Evolutionary conservation across 345 rosid species (phyloP).

Genomic region (Acer yangbiense): DNA sequence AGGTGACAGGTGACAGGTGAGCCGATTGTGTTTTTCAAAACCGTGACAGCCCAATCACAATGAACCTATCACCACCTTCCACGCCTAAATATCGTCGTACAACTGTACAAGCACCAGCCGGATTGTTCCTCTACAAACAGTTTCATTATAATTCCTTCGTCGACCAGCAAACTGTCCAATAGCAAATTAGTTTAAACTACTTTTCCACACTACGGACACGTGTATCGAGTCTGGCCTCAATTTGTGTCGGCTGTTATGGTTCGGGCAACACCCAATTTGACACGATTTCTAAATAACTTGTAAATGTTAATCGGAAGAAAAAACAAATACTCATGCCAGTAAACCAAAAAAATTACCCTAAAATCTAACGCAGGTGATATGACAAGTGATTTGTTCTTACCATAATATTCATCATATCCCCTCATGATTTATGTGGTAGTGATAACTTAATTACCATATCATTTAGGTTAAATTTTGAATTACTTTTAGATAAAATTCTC

Average conservation of each 20-base stretch:
- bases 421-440: no score
- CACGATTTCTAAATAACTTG: no score
- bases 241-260: neutral
- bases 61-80: neutral
- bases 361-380: no score
- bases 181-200: neutral
- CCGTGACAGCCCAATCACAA: neutral
- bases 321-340: no score
- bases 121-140: neutral
- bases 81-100: neutral
- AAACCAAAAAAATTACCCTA: rapidly evolving
- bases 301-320: no score
- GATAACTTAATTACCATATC: no score
- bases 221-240: neutral
- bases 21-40: neutral
- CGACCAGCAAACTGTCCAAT: neutral
- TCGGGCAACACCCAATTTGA: neutral
- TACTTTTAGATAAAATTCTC: no score
- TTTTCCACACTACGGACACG: neutral
- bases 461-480: no score
- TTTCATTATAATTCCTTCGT: no score
- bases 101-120: neutral
- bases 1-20: neutral
- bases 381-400: no score
- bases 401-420: no score